Evolutionary conservation across 495 filamentous ascomycete genomes (phyloP).

Genomic region (Penicillium lividum): DNA sequence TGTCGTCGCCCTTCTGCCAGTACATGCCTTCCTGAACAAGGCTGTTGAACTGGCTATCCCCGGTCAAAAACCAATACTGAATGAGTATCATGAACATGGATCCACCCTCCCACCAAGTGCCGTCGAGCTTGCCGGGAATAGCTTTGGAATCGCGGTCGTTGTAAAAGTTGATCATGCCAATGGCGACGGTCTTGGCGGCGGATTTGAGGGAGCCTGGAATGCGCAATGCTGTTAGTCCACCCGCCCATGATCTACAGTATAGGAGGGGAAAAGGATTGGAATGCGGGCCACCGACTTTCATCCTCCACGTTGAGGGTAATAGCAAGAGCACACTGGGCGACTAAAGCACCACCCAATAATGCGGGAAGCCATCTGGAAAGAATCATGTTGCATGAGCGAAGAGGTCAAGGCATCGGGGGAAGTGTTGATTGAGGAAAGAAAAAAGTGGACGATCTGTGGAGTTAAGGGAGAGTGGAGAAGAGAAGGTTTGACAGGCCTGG

Average conservation of each 20-base stretch:
- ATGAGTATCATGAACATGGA: constrained; percentile 73
- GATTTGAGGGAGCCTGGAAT: constrained; percentile 57
- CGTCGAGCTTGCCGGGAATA: constrained; percentile 64
- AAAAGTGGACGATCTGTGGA: constrained; percentile 3
- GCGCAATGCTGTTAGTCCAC: background rate
- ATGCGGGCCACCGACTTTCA: constrained; percentile 27
- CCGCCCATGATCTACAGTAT: background rate
- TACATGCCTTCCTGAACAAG: constrained; percentile 63
- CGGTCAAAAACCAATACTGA: constrained; percentile 78
- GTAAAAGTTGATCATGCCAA: constrained; percentile 66
- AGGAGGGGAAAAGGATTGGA: background rate
- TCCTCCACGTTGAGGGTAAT: constrained; percentile 38
- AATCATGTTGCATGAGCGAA: constrained; percentile 30
- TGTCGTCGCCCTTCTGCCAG: constrained; percentile 63
- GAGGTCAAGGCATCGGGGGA: constrained; percentile 14
- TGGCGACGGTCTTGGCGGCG: constrained; percentile 62
- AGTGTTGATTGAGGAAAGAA: constrained; percentile 3
- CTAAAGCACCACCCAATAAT: constrained; percentile 31
- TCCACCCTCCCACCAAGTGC: constrained; percentile 75
- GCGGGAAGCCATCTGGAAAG: constrained; percentile 25
- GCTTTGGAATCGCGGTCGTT: constrained; percentile 60
- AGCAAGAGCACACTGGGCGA: constrained; percentile 29
- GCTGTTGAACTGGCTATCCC: constrained; percentile 69
- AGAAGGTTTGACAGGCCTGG: background rate
- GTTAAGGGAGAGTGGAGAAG: background rate